Base-by-base conservation (phyloP, 768 basidiomycete species). In the Suillus placidus region DNA sequence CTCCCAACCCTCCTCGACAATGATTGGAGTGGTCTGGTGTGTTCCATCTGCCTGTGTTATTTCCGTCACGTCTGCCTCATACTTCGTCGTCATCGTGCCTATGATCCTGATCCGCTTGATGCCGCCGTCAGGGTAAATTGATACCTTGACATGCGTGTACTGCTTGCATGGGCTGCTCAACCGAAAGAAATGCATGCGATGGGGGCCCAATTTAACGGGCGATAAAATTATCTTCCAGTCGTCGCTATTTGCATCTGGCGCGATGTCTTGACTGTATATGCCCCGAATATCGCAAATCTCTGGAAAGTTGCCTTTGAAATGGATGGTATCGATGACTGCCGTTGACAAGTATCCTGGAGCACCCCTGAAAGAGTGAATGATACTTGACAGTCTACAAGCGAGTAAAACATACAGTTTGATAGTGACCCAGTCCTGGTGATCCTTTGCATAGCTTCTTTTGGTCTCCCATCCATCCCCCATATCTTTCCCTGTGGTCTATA, bases 381-480 rank as follows among this genome's bases (percentile, higher is more conserved):
- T 32, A 13, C 14, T 40, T 49, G 16, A 23, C 12, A 34, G 42
- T 49, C 20, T 45, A 30, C 38, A 57, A 56, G 65, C 54, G 60
- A 42, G 6, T 60, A 61, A 42, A 18, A 81, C 92, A 74, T 72
- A 95, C 93, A 99, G 80, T 79, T 90, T 92, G 63, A 97, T 88
- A 64, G 97, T 85, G 8, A 86, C 92, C 93, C 94, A 98, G 71
- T 99, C 96, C 55, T 88, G 92, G 77, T 95, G 95, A 52, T 84
- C 94, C 63, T 84, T 84, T 49, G 79, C 81, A 62, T 93, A 83
- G 73, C 92, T 96, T 67, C 97, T 84, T 74, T 92, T 94, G 6
- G 97, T 99, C 79, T 99, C 97, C 97, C 97, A 99, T 5, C 97
- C 97, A 73, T 97, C 96, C 7, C 95, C 89, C 95, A 99, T 99